Conservation (phyloP, 164 flowering plant genomes). For the Magnolia changhungtana region DNA sequence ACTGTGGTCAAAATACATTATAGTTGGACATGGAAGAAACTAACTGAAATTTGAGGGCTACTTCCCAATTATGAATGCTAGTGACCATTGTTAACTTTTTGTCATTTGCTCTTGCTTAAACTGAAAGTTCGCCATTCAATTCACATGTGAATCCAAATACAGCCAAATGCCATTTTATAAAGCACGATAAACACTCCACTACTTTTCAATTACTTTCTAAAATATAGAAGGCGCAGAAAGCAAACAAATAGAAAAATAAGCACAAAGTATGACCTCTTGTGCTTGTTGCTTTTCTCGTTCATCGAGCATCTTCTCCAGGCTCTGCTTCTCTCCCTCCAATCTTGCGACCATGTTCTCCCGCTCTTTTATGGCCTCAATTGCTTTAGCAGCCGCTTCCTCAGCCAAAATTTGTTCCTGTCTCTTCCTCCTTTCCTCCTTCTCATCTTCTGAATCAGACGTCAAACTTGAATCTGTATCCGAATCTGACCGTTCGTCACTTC, state of each 20-base stretch:
- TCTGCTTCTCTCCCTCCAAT: conserved; percentile 93
- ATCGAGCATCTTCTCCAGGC: conserved; percentile 88
- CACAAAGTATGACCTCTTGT: conserved; percentile 57
- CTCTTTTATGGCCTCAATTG: conserved; percentile 68
- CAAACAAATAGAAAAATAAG: conserved; percentile 4
- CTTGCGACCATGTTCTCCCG: conserved; percentile 79
- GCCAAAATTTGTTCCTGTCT: conserved; percentile 69
- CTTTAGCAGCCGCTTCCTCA: conserved; percentile 81
- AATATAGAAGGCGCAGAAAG: neutral
- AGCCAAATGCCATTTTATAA: neutral
- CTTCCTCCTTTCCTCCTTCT: conserved; percentile 59
- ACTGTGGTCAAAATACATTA: too few relatives aligned
- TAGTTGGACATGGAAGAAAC: too few relatives aligned
- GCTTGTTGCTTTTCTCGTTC: conserved; percentile 88
- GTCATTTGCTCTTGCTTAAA: too few relatives aligned
- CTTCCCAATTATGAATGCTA: too few relatives aligned
- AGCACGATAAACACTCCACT: neutral
- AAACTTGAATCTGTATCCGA: conserved; percentile 66
- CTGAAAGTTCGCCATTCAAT: too few relatives aligned
- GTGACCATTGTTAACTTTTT: too few relatives aligned
- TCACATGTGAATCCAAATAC: neutral
- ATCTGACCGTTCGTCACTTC: conserved; percentile 52
- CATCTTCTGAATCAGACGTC: conserved; percentile 75
- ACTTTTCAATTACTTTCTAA: neutral
- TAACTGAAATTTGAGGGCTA: too few relatives aligned